Percentiles rank a stretch among this genome's conserved stretches.
Evolutionary conservation across 2,329 filamentous ascomycete species (phyloP).

Genomic region (Cordyceps militaris): DNA sequence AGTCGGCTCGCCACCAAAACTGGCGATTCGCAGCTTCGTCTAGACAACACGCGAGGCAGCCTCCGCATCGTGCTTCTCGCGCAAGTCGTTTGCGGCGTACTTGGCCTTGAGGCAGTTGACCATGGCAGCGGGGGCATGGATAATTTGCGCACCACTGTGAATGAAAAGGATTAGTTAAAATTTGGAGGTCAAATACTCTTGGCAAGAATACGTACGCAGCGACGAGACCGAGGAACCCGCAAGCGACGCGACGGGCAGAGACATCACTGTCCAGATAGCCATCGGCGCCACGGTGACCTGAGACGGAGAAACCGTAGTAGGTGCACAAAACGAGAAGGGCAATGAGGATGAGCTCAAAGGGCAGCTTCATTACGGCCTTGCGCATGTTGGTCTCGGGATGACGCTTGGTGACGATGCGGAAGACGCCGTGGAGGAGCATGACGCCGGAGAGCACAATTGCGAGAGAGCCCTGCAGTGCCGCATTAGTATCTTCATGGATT

Average conservation of each 20-base stretch:
- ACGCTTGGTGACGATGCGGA: not conserved
- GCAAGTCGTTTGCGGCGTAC: not conserved
- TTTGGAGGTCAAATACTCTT: not conserved
- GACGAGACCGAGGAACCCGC: constrained; percentile 7
- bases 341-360: constrained; percentile 1
- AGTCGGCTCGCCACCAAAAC: not conserved
- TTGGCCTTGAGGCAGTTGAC: constrained; percentile 7
- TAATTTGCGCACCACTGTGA: not conserved
- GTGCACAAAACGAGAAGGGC: not conserved
- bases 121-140: constrained; percentile 8
- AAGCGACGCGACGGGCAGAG: constrained; percentile 7
- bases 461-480: not conserved
- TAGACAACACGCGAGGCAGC: not conserved
- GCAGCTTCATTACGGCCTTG: not conserved
- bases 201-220: not conserved
- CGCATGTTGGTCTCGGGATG: constrained; percentile 6
- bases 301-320: constrained; percentile 6
- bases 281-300: not conserved
- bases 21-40: not conserved
- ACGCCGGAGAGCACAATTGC: not conserved
- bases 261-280: not conserved
- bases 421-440: not conserved
- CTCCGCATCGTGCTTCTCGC: constrained; percentile 8
- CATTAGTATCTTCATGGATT: not conserved
- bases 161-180: not conserved